Conservation (phyloP, 345 rosid genomes). For the Citrus sp. region DNA sequence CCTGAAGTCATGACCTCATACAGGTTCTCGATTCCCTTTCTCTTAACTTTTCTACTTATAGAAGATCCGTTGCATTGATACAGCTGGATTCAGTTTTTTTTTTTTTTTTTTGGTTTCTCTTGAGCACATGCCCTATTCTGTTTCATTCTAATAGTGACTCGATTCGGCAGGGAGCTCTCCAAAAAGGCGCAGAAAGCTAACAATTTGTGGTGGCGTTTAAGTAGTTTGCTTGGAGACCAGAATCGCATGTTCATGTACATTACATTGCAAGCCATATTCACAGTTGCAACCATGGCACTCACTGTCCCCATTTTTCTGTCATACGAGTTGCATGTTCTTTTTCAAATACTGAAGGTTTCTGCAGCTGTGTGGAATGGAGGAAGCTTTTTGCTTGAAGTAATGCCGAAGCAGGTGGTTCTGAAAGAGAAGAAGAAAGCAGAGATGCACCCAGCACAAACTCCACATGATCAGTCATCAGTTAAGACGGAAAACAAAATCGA, state of each 20-base stretch:
- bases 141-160: neutral
- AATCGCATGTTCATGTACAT: conserved; percentile 80
- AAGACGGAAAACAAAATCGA: conserved; percentile 2
- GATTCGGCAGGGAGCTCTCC: conserved; percentile 60
- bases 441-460: conserved; percentile 19
- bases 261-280: conserved; percentile 68
- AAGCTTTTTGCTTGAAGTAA: conserved; percentile 78
- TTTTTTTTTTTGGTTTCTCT: no score
- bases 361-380: conserved; percentile 93
- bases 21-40: conserved; percentile 41
- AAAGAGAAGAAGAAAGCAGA: conserved; percentile 71
- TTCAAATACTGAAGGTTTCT: conserved; percentile 83
- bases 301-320: conserved; percentile 90
- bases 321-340: conserved; percentile 56
- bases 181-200: conserved; percentile 90
- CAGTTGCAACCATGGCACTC: conserved; percentile 91
- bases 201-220: conserved; percentile 77
- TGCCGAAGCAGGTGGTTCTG: conserved; percentile 85
- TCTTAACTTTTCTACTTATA: neutral
- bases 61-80: neutral
- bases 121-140: neutral
- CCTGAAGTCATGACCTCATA: conserved; percentile 99
- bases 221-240: conserved; percentile 86
- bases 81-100: neutral
- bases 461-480: conserved; percentile 19